phyloP scores from a whole-genome alignment of 257 asterid genomes.

The Phtheirospermum japonicum region DNA sequence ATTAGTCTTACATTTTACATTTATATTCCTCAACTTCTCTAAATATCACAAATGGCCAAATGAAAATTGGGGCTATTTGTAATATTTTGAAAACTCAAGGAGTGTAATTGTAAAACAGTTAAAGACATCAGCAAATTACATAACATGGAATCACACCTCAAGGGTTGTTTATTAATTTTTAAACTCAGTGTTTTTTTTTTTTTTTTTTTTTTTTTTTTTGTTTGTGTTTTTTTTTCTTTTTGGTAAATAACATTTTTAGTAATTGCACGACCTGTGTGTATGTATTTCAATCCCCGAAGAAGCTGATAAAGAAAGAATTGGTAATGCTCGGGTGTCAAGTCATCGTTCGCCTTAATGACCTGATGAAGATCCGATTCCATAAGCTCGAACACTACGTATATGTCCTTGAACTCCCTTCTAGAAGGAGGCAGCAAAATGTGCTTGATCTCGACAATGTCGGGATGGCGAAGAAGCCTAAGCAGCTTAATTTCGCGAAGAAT shows the following conservation, averaged over 20 bases:
- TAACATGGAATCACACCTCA: too few relatives aligned
- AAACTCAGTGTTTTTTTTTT: too few relatives aligned
- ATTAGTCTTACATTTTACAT: too few relatives aligned
- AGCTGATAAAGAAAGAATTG: slow-evolving; percentile 65
- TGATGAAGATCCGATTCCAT: slow-evolving; percentile 98
- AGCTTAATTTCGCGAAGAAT: slow-evolving; percentile 95
- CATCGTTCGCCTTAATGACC: slow-evolving; percentile 76
- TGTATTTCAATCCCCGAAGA: slow-evolving; percentile 63
- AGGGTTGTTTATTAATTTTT: too few relatives aligned
- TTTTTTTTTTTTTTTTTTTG: too few relatives aligned
- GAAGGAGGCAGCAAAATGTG: slow-evolving; percentile 95
- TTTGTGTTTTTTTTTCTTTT: not conserved
- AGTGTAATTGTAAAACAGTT: not conserved
- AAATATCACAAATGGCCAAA: not conserved
- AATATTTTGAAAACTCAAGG: not conserved
- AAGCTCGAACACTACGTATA: slow-evolving; percentile 86
- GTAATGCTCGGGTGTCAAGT: slow-evolving; percentile 58
- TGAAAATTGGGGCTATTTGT: not conserved
- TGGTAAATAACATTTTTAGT: not conserved
- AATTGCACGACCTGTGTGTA: slow-evolving; percentile 48
- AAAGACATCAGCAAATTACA: too few relatives aligned
- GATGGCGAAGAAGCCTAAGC: slow-evolving; percentile 94
- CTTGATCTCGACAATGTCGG: slow-evolving; percentile 93
- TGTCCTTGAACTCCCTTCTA: slow-evolving; percentile 91
- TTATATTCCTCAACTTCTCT: not conserved